Evolutionary conservation across 805 yeast species (phyloP).

Genomic region (Huiozyma sinensis): DNA sequence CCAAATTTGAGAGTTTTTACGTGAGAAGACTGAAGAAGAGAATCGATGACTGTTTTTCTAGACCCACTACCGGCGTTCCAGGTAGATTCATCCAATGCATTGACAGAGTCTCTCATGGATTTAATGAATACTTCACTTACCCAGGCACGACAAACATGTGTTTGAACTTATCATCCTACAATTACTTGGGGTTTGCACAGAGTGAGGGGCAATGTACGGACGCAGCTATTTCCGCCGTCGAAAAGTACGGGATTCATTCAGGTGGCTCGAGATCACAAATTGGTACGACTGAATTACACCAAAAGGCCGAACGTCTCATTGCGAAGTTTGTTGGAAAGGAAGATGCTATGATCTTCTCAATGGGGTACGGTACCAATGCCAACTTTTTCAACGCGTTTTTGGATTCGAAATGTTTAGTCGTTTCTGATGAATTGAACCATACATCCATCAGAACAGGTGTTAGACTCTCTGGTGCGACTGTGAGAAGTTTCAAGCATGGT

Average conservation of each 20-base stretch:
- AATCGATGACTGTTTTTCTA: slow-evolving; percentile 87
- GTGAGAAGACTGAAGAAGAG: slow-evolving; percentile 84
- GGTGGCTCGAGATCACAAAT: slow-evolving; percentile 66
- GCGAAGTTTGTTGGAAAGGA: slow-evolving; percentile 89
- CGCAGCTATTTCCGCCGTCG: slow-evolving; percentile 50
- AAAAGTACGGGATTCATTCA: slow-evolving; percentile 64
- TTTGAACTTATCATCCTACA: slow-evolving; percentile 80
- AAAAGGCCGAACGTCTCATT: slow-evolving; percentile 59
- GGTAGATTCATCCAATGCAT: slow-evolving; percentile 81
- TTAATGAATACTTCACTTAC: slow-evolving; percentile 54
- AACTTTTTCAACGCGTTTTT: slow-evolving; percentile 72
- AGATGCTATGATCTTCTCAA: slow-evolving; percentile 73
- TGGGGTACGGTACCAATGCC: slow-evolving; percentile 96
- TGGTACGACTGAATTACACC: slow-evolving; percentile 71
- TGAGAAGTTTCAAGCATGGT: slow-evolving; percentile 85
- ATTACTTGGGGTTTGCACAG: slow-evolving; percentile 95
- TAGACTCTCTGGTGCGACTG: slow-evolving; percentile 84
- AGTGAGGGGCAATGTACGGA: slow-evolving; percentile 87
- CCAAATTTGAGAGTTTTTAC: slow-evolving; percentile 88
- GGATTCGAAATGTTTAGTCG: slow-evolving; percentile 79
- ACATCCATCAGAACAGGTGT: slow-evolving; percentile 94
- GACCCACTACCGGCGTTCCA: slow-evolving; percentile 96
- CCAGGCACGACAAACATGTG: slow-evolving; percentile 71
- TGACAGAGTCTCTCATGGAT: slow-evolving; percentile 62
- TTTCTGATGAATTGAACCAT: slow-evolving; percentile 91